These are phyloP conservation scores for Aspergillus affinis DNA, from an alignment of 495 filamentous ascomycete genomes.

Conservation along the genomic window DNA sequence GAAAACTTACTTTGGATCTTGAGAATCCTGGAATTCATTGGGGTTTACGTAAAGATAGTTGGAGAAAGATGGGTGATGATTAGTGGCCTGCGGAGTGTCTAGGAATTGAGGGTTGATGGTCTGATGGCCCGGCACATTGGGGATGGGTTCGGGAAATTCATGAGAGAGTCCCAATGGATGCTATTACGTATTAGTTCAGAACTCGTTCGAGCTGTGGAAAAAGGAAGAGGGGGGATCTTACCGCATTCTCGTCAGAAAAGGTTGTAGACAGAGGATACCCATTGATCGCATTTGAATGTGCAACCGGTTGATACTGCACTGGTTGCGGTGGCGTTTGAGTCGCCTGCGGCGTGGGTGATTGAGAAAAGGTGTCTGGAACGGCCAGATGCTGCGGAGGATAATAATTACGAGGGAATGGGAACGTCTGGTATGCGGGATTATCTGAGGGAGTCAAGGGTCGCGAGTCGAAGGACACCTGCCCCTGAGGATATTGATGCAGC, in stretches of 20 bases:
- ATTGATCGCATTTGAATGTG: constrained; percentile 23
- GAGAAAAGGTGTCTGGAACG: constrained; percentile 30
- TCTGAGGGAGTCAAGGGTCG: constrained; percentile 30
- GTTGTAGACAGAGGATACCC: constrained; percentile 29
- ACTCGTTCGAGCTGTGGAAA: neutral
- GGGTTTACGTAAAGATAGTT: constrained; percentile 33
- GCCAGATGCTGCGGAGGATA: constrained; percentile 35
- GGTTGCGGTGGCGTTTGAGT: constrained; percentile 26
- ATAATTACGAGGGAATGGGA: constrained; percentile 33
- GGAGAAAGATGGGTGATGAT: constrained; percentile 23
- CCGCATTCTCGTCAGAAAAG: constrained; percentile 28
- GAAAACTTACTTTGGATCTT: constrained; percentile 29
- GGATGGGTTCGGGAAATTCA: constrained; percentile 31
- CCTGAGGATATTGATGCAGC: constrained; percentile 35
- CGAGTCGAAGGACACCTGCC: constrained; percentile 38
- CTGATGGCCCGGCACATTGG: constrained; percentile 26
- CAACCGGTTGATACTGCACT: constrained; percentile 16
- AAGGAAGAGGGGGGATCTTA: constrained; percentile 12
- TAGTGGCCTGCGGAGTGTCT: constrained; percentile 26
- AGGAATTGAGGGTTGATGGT: constrained; percentile 47
- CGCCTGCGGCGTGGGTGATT: constrained; percentile 22
- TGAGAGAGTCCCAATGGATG: constrained; percentile 33
- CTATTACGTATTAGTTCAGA: constrained; percentile 16
- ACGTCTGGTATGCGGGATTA: constrained; percentile 34
- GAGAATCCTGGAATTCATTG: constrained; percentile 25